A percentile compares a stretch with the other conserved stretches of the same genome.
Conservation (phyloP, 805 yeast genomes). For the Monosporozyma yasuniensis region DNA sequence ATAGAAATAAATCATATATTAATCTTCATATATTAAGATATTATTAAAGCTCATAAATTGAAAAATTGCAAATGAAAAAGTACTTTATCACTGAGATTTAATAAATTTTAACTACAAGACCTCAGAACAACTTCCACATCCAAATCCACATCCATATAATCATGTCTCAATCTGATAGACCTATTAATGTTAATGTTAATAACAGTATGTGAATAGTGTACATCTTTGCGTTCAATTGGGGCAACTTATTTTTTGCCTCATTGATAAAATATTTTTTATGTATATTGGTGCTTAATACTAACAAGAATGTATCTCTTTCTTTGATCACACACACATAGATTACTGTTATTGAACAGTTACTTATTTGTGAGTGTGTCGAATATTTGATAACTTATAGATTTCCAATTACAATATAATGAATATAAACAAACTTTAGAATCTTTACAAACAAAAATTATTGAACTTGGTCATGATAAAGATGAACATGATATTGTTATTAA, state of each 20-base stretch:
- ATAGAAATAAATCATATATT: neutral
- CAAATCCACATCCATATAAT: neutral
- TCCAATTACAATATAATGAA: conserved; percentile 43
- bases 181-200: neutral
- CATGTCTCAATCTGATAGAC: neutral
- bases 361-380: too few relatives aligned
- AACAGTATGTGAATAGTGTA: conserved; percentile 1
- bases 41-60: too few relatives aligned
- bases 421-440: conserved; percentile 42
- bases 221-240: too few relatives aligned
- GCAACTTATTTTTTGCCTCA: too few relatives aligned
- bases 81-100: neutral
- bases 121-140: neutral
- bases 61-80: neutral
- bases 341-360: too few relatives aligned
- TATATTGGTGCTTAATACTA: too few relatives aligned
- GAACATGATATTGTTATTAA: conserved; percentile 47
- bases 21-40: too few relatives aligned
- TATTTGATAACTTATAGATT: too few relatives aligned
- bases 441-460: conserved; percentile 38
- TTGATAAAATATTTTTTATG: too few relatives aligned
- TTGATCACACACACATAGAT: too few relatives aligned
- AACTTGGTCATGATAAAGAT: conserved; percentile 41
- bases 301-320: neutral
- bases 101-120: neutral